These are phyloP conservation scores for Saraca asoca DNA, from an alignment of 331 rosid genomes.

Conservation along the genomic window DNA sequence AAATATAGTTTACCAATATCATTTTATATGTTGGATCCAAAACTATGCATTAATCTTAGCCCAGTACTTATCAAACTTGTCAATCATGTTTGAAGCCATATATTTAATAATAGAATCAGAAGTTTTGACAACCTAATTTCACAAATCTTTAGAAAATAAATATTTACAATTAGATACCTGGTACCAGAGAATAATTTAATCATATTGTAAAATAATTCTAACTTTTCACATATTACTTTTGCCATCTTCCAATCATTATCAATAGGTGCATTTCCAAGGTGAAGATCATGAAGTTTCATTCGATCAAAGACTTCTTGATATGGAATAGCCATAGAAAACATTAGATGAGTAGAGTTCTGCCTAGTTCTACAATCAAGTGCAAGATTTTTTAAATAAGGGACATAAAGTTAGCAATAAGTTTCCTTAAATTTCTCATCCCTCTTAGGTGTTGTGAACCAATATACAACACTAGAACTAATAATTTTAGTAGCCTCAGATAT, in stretches of 20 bases:
- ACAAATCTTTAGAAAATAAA: background rate
- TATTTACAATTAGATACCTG: background rate
- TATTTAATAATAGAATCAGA: slow-evolving; percentile 30
- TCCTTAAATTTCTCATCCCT: too few species aligned
- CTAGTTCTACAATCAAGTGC: too few species aligned
- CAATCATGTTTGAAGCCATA: too few species aligned
- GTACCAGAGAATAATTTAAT: background rate
- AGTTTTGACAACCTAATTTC: background rate
- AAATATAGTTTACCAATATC: slow-evolving; percentile 53
- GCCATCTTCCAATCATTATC: background rate
- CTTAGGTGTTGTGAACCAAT: too few species aligned
- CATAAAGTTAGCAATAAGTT: too few species aligned
- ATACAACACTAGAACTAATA: too few species aligned
- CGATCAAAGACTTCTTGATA: background rate
- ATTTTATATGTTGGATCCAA: slow-evolving; percentile 62
- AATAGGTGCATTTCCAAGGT: background rate
- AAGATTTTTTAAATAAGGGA: too few species aligned
- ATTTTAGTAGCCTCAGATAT: too few species aligned
- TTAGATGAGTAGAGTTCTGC: too few species aligned
- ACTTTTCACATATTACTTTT: background rate
- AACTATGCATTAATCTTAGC: slow-evolving; percentile 42
- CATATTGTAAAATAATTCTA: background rate
- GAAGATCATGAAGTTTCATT: background rate
- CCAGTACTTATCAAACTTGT: slow-evolving; percentile 63
- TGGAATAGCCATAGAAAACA: background rate